Conservation (phyloP, 2,329 filamentous ascomycete genomes). For the Paecilomyces niveus region DNA sequence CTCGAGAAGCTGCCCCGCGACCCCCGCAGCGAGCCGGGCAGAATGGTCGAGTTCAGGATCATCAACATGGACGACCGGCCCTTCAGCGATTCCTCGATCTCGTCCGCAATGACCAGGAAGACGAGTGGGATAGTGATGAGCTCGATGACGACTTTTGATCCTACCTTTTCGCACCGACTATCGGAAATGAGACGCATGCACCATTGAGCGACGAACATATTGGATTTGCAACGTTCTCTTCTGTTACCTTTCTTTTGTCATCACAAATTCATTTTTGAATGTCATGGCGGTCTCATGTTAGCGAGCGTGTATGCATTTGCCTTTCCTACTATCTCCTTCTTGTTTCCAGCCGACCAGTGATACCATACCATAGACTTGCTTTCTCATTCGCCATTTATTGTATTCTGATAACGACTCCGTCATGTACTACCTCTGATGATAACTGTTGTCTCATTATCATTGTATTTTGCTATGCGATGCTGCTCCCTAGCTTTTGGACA, state of each 20-base stretch:
- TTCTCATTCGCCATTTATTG: background rate
- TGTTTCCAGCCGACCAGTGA: background rate
- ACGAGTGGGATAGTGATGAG: constrained; percentile 55
- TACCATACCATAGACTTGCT: background rate
- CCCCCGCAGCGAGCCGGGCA: constrained; percentile 8
- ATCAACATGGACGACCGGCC: constrained; percentile 21
- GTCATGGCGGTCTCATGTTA: background rate
- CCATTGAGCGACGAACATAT: background rate
- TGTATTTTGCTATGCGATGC: background rate
- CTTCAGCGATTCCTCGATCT: constrained; percentile 48
- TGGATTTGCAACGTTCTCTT: background rate
- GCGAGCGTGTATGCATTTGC: background rate
- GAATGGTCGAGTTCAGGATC: constrained; percentile 6
- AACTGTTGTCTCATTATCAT: background rate
- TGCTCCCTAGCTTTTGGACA: background rate
- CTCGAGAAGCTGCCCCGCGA: constrained; percentile 9
- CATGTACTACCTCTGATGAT: background rate
- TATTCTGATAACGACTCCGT: background rate
- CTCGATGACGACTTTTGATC: constrained; percentile 32
- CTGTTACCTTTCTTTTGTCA: background rate
- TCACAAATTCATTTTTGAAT: background rate
- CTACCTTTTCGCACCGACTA: background rate
- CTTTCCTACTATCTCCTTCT: background rate
- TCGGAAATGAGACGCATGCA: background rate
- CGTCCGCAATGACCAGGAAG: constrained; percentile 47